phyloP scores from a whole-genome alignment of 164 flowering plant genomes.

The Vitis rupestris region DNA sequence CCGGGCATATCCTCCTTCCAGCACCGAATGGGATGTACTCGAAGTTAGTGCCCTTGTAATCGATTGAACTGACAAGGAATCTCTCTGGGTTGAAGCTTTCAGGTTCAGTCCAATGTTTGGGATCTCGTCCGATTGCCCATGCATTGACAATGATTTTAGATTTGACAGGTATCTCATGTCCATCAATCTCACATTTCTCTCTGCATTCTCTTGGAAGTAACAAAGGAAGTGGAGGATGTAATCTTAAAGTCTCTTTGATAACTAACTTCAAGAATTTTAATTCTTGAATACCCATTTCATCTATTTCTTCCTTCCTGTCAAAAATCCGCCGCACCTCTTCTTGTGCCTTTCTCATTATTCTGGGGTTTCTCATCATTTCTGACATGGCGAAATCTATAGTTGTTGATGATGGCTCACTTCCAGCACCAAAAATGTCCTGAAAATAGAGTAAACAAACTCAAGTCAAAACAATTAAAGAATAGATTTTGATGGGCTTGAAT shows the following conservation, averaged over 20 bases:
- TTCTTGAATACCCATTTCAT: slow-evolving; percentile 21
- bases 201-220: slow-evolving; percentile 34
- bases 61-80: slow-evolving; percentile 18
- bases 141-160: slow-evolving; percentile 31
- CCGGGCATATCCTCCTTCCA: slow-evolving; percentile 45
- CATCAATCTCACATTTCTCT: slow-evolving; percentile 28
- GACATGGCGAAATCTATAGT: slow-evolving; percentile 28
- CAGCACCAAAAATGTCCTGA: slow-evolving; percentile 33
- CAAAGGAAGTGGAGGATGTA: slow-evolving; percentile 38
- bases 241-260: slow-evolving; percentile 34
- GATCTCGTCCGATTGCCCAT: slow-evolving; percentile 41
- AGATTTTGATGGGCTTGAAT: no score
- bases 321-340: slow-evolving; percentile 23
- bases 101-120: slow-evolving; percentile 30
- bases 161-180: slow-evolving; percentile 31
- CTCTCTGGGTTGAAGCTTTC: slow-evolving; percentile 37
- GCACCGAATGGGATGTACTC: slow-evolving; percentile 36
- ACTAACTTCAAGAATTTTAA: slow-evolving; percentile 22
- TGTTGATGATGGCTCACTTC: slow-evolving; percentile 31
- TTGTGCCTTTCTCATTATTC: slow-evolving; percentile 30
- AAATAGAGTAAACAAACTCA: not conserved
- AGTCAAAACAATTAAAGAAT: no score
- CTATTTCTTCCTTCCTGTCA: slow-evolving; percentile 10
- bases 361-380: slow-evolving; percentile 26
- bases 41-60: slow-evolving; percentile 27